phyloP scores from a whole-genome alignment of 768 basidiomycete genomes.

The Peribolospora baueri region DNA sequence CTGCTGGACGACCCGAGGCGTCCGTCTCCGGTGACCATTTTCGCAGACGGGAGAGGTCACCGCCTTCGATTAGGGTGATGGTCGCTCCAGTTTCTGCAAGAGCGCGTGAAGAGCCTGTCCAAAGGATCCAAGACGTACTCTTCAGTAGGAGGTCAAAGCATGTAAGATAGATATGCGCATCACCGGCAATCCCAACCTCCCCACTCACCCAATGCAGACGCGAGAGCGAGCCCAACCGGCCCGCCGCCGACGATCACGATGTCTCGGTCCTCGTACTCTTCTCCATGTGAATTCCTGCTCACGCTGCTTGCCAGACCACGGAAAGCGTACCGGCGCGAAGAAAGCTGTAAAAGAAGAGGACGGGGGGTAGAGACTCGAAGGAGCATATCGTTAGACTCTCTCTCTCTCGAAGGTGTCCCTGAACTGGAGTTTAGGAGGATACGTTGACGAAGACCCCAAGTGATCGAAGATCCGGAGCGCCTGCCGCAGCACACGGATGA shows the following conservation, averaged over 20 bases:
- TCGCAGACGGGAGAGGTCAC: constrained; percentile 41
- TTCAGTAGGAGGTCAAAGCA: background rate
- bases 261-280: constrained; percentile 29
- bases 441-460: too few relatives aligned
- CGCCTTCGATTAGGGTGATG: constrained; percentile 57
- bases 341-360: too few relatives aligned
- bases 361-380: too few relatives aligned
- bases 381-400: too few relatives aligned
- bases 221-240: constrained; percentile 70
- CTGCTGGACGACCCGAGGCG: constrained; percentile 14
- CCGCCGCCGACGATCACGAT: constrained; percentile 88
- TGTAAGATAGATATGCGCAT: background rate
- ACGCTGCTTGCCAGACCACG: too few relatives aligned
- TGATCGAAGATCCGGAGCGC: too few relatives aligned
- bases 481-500: too few relatives aligned
- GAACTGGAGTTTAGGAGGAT: too few relatives aligned
- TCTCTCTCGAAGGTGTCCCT: too few relatives aligned
- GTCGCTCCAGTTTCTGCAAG: constrained; percentile 26
- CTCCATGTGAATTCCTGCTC: too few relatives aligned
- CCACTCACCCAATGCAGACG: constrained; percentile 51
- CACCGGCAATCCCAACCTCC: too few relatives aligned
- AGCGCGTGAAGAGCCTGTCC: constrained; percentile 18
- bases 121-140: background rate
- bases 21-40: constrained; percentile 33
- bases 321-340: too few relatives aligned